Base-by-base conservation (phyloP, 352 stramenopile genomes). In the Thraustochytrium sp. region DNA sequence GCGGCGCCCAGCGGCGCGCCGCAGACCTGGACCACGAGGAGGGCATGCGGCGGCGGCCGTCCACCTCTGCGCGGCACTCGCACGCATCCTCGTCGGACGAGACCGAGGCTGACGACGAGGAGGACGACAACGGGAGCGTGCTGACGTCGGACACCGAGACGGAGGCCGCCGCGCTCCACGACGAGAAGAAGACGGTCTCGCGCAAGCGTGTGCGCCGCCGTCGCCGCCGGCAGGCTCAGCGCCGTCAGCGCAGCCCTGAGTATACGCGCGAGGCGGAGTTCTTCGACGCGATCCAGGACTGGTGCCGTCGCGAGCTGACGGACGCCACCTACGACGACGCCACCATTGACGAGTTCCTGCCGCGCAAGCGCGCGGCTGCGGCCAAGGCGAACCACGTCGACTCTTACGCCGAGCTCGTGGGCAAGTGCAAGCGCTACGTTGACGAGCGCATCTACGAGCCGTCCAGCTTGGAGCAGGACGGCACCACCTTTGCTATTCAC, bases 191-290 rank as follows among this genome's bases (percentile, higher is more conserved):
- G n/a, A 55, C 18, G 48, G n/a, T 18, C 48, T 5, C 46, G 40
- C 21, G 40, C 9, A 72, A n/a, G n/a, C n/a, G n/a, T n/a, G n/a
- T n/a, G 59, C 59, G 34, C 9, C 2, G 16, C 13, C 23, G n/a
- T 16, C 34, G 59, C 9, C 59, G 59, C 16, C 42, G 36, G 26
- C 23, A 49, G 8, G 31, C 29, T 44, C 9, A 5, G 13, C 42
- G 46, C 16, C 59, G 59, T 29, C 13, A 13, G 9, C 59, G 59
- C 11, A 72, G 59, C 40, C 59, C 40, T 5, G 68, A 80, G 31
- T 80, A 80, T 44, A 34, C 31, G 16, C 68, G 68, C 37, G 68
- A 80, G 53, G 48, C 51, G 13, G 40, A 80, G 53, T 80, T 80
- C 42, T 80, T 80, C 53, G 40, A 80, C n/a, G 21, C 18, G 23